Base-by-base conservation (phyloP, 140 eudicot species). In the Stevia rebaudiana region DNA sequence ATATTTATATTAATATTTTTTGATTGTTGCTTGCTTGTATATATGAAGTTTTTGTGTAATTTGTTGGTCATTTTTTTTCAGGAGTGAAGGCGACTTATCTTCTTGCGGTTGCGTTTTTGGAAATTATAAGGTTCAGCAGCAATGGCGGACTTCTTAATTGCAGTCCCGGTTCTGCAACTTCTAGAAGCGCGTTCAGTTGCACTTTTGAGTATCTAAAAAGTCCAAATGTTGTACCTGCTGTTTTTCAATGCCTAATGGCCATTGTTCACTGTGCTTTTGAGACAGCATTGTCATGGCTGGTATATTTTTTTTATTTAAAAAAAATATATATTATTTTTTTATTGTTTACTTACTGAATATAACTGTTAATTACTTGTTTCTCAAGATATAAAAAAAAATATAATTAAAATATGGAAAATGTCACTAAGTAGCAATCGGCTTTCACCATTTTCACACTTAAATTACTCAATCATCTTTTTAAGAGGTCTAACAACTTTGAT, bases 51-150 rank as follows among this genome's bases (percentile, higher is more conserved):
- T 28, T 11, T 52, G 50, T 61, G 55, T 52, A 49, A 8, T 19
- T 65, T 24, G 37, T 22, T 65, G 24, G 48, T 66, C 31, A 47
- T 13, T 47, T 35, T 9, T 73, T 71, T 69, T 36, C 79, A 94
- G 99, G 99, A 76, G 99, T 94, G 64, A 88, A 94, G 78, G 97
- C 99, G 31, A 94, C 97, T 61, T 94, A 88, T 84, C 88, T 94
- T 65, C 87, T 94, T 46, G 99, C 99, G 5, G 99, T 94, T 64
- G 90, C 97, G 16, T 78, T 88, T 86, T 64, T 94, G 76, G 99
- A 94, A 76, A 88, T 94, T 50, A 94, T 83, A 78, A 80, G 99
- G 74, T 94, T 94, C 67, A 94, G 94, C 81, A 94, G 99, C 90
- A 94, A 94, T 48, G 97, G 99, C 30, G 99, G 99, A 48, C 84